These are phyloP conservation scores for Fusarium musae DNA, from an alignment of 2,329 filamentous ascomycete genomes.

Conservation along the genomic window DNA sequence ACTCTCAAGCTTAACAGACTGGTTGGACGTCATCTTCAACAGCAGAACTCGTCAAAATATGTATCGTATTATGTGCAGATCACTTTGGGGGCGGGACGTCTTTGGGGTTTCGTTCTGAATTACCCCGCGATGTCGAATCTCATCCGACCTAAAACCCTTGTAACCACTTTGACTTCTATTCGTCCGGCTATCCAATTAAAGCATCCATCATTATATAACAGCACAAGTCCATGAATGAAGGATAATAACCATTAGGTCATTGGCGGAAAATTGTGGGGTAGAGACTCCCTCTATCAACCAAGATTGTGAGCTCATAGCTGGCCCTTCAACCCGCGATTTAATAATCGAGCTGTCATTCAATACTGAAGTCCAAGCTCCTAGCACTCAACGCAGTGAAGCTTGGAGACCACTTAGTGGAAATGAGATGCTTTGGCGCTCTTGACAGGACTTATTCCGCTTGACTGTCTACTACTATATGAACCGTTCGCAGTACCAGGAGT, in stretches of 20 bases:
- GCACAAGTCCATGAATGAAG: neutral
- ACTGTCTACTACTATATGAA: accelerated
- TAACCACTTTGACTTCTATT: neutral
- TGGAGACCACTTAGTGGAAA: accelerated
- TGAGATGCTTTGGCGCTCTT: no score
- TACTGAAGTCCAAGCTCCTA: accelerated
- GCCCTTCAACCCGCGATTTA: neutral
- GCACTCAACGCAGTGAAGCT: no score
- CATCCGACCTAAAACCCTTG: neutral
- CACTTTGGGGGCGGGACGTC: neutral
- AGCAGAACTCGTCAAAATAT: neutral
- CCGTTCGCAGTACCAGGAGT: no score
- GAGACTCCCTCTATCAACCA: no score
- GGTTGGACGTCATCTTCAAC: neutral
- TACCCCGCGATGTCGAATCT: neutral
- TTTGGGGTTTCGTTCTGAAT: neutral
- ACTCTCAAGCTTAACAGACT: neutral
- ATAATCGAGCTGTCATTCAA: accelerated
- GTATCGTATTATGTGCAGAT: neutral
- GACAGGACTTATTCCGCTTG: accelerated
- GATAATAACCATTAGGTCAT: neutral
- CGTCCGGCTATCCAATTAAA: neutral
- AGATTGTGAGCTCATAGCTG: neutral
- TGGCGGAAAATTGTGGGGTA: neutral
- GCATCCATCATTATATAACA: neutral